Base-by-base conservation (phyloP, 441 rosid species). In the Gossypium gossypioides region DNA sequence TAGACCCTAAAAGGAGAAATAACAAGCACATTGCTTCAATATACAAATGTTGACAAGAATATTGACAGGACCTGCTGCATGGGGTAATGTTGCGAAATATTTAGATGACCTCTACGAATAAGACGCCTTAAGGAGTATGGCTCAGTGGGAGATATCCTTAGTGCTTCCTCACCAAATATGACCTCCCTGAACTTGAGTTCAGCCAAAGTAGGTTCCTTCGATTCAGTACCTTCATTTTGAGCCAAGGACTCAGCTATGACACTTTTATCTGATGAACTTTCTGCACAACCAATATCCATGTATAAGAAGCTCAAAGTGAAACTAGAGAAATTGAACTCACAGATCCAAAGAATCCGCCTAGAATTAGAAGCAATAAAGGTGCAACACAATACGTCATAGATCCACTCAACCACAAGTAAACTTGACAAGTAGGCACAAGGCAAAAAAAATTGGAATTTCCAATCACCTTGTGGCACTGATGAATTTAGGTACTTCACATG, bases 31-130 rank as follows among this genome's bases (percentile, higher is more conserved):
- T 40, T 40, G 10, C 68, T 64, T 19, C 18, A 40, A 48, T 25
- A 57, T 48, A 25, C 5, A 34, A 66, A 71, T 8, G 37, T 4
- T 16, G 25, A 70, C 40, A 48, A 46, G 6, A 34, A 55, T 51
- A 73, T 27, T 56, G 18, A 78, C 54, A 42, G 19, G 52, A 92
- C 99, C 96, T 91, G 97, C 80, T 95, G 99, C 77, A 83, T 73
- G 5, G 97, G 86, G 79, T 91, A 91, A 61, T 91, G 82, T 44
- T 83, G 88, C 0, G 96, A 92, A 82, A 93, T 86, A 79, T 93
- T 96, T 61, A 90, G 86, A 78, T 93, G 99, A 59, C 98, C 99
- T 76, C 98, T 85, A 68, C 98, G 91, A 79, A 95, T 85, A 73
- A 96, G 98, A 40, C 90, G 91, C 71, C 78, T 84, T 69, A 95